Evolutionary conservation across 768 basidiomycete species (phyloP).

Genomic region (Jaapia argillacea): DNA sequence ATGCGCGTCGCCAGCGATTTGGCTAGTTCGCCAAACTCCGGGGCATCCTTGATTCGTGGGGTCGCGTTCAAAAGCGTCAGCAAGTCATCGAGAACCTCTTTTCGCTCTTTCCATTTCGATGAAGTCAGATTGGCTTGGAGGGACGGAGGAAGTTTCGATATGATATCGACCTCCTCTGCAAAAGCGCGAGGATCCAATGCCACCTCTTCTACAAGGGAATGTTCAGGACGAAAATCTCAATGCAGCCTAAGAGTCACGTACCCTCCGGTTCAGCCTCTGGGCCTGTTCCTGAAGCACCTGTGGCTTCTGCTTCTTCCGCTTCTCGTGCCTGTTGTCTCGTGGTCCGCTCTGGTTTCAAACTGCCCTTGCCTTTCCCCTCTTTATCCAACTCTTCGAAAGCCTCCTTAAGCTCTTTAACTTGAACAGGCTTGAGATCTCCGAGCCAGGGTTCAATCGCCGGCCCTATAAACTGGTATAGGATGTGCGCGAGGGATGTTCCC

Average conservation of each 20-base stretch:
- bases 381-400: constrained; percentile 77
- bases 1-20: constrained; percentile 74
- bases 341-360: constrained; percentile 65
- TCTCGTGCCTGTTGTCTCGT: constrained; percentile 75
- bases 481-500: constrained; percentile 66
- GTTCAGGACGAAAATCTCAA: background rate
- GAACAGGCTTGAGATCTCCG: constrained; percentile 89
- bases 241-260: constrained; percentile 15
- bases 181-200: constrained; percentile 70
- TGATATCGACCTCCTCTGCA: constrained; percentile 74
- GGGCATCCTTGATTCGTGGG: constrained; percentile 70
- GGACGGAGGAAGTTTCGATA: constrained; percentile 63
- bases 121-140: constrained; percentile 72
- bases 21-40: constrained; percentile 67
- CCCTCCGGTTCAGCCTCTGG: constrained; percentile 34
- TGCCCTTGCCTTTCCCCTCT: constrained; percentile 79
- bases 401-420: constrained; percentile 92
- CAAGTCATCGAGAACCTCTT: constrained; percentile 83
- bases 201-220: constrained; percentile 29
- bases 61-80: constrained; percentile 56
- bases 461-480: constrained; percentile 78
- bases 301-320: constrained; percentile 35
- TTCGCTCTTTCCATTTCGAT: constrained; percentile 97
- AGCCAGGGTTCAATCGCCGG: constrained; percentile 76
- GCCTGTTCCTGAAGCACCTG: constrained; percentile 21